Percentiles rank a stretch among this genome's conserved stretches.
Conservation (phyloP, 805 yeast species). For the Hanseniaspora guilliermondii region DNA sequence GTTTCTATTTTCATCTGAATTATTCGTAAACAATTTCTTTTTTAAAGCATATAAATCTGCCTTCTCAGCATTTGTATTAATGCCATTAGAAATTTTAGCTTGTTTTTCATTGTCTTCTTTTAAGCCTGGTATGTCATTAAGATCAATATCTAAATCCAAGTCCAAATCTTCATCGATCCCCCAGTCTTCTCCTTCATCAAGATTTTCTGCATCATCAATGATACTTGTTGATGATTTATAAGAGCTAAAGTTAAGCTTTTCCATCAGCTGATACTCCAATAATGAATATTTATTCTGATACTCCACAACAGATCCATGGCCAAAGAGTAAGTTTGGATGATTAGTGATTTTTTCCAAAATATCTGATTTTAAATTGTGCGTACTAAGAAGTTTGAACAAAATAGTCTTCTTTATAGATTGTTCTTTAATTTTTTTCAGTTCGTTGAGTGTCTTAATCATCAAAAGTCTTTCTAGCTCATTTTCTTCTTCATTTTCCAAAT, state of each 20-base stretch:
- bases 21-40: not conserved
- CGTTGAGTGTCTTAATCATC: not conserved
- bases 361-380: not conserved
- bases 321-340: not conserved
- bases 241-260: not conserved
- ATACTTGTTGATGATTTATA: not conserved
- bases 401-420: constrained; percentile 5
- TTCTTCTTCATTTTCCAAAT: not conserved
- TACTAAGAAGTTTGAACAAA: not conserved
- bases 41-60: constrained; percentile 1
- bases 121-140: not conserved
- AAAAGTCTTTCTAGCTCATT: not conserved
- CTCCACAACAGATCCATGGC: constrained; percentile 1
- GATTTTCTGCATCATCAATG: not conserved
- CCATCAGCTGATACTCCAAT: not conserved
- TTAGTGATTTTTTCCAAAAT: not conserved
- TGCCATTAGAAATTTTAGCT: not conserved
- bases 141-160: not conserved
- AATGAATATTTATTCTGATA: constrained; percentile 5
- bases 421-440: not conserved
- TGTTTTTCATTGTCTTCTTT: not conserved
- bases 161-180: not conserved
- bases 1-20: not conserved
- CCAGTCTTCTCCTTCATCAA: not conserved
- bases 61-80: not conserved